These are phyloP conservation scores for Sphagnurus paluster DNA, from an alignment of 1,284 basidiomycete species.

Conservation along the genomic window DNA sequence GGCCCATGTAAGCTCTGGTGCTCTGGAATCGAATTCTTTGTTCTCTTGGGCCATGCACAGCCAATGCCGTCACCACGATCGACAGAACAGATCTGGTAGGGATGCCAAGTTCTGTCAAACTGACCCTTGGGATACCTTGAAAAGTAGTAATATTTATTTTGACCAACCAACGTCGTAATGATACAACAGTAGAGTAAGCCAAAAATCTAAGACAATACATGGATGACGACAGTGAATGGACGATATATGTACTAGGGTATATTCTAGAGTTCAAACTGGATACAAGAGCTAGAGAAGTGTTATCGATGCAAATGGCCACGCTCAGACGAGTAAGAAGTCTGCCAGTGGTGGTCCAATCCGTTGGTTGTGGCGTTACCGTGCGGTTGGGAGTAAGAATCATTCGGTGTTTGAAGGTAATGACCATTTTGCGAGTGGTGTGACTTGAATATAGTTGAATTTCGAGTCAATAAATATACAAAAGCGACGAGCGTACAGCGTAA, in stretches of 20 bases:
- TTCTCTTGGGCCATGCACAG: background rate
- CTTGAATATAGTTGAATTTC: slow-evolving; percentile 12
- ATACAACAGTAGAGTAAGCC: too few relatives aligned
- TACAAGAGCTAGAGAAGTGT: slow-evolving; percentile 13
- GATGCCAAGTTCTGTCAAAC: too few relatives aligned
- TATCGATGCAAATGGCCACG: slow-evolving; percentile 57
- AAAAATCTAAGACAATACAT: background rate
- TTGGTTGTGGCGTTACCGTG: slow-evolving; percentile 36
- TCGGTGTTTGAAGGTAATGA: slow-evolving; percentile 34
- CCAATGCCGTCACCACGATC: slow-evolving; percentile 13
- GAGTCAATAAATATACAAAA: slow-evolving; percentile 4
- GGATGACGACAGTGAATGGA: slow-evolving; percentile 6
- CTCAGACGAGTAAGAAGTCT: slow-evolving; percentile 61
- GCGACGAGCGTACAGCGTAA: slow-evolving; percentile 47
- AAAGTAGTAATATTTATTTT: too few relatives aligned
- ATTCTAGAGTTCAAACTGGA: slow-evolving; percentile 14
- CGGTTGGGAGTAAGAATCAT: slow-evolving; percentile 42
- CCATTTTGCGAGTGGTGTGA: slow-evolving; percentile 34
- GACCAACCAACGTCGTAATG: too few relatives aligned
- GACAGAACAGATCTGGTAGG: slow-evolving; percentile 4
- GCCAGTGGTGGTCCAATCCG: slow-evolving; percentile 55
- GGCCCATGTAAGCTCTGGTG: too few relatives aligned
- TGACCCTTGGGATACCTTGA: too few relatives aligned
- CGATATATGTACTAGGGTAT: too few relatives aligned
- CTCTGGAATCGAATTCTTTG: too few relatives aligned